A percentile compares a stretch with the other conserved stretches of the same genome.
Evolutionary conservation across 192 early-diverging fungal species (phyloP).

Genomic region (Obelidium mucronatum): DNA sequence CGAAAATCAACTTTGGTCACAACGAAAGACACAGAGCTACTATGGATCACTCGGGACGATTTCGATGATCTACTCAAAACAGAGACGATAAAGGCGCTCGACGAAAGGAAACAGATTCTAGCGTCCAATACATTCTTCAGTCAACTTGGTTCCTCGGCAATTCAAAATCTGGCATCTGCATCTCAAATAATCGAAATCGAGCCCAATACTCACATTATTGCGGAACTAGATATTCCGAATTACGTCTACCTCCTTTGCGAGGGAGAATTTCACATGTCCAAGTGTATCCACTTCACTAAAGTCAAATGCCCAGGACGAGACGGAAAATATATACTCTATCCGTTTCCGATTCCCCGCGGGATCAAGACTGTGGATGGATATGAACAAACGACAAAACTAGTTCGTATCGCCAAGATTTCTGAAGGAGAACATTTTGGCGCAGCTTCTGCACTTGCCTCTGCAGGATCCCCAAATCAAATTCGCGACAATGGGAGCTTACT

Average conservation of each 20-base stretch:
- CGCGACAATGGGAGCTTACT: neutral
- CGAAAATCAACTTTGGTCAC: neutral
- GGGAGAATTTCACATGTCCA: slow-evolving; percentile 5
- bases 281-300: slow-evolving; percentile 7
- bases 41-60: slow-evolving; percentile 22
- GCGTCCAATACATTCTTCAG: slow-evolving; percentile 2
- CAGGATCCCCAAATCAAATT: slow-evolving; percentile 23
- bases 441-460: neutral
- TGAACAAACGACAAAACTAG: neutral
- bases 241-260: slow-evolving; percentile 9
- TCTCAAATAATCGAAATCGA: slow-evolving; percentile 6
- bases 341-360: neutral
- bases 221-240: slow-evolving; percentile 11
- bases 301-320: neutral
- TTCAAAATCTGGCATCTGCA: slow-evolving; percentile 2
- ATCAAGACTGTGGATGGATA: neutral
- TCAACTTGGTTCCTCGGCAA: neutral
- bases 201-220: neutral
- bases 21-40: slow-evolving; percentile 13
- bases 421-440: slow-evolving; percentile 9
- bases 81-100: slow-evolving; percentile 5
- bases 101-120: slow-evolving; percentile 2
- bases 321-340: neutral
- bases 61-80: slow-evolving; percentile 18
- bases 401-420: neutral